Percentiles rank a stretch among this genome's conserved stretches.
phyloP scores from a whole-genome alignment of 805 yeast genomes.

The Zygotorulaspora florentina region DNA sequence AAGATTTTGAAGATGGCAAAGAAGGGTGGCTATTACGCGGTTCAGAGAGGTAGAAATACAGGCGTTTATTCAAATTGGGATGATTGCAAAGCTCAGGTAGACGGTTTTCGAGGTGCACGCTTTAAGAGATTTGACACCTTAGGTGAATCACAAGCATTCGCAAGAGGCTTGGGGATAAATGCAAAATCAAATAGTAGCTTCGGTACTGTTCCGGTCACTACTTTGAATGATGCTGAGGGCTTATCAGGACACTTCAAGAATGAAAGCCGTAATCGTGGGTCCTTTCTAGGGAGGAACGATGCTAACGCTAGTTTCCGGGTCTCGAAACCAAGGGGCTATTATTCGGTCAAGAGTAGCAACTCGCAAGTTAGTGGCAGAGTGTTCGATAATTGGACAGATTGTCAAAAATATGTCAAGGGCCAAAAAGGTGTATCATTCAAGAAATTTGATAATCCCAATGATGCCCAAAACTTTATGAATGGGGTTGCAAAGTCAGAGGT shows the following conservation, averaged over 20 bases:
- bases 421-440: constrained; percentile 41
- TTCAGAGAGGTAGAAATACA: constrained; percentile 44
- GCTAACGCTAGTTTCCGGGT: neutral
- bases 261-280: too few species aligned
- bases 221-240: constrained; percentile 3
- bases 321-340: constrained; percentile 16
- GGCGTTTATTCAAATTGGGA: constrained; percentile 65
- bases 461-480: constrained; percentile 34
- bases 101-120: constrained; percentile 52
- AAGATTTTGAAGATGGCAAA: constrained; percentile 14
- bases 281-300: neutral
- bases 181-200: neutral
- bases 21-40: constrained; percentile 46
- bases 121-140: constrained; percentile 51
- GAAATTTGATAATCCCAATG: constrained; percentile 36
- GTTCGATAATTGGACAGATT: constrained; percentile 34
- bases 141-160: constrained; percentile 48
- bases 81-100: constrained; percentile 48
- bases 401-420: constrained; percentile 30
- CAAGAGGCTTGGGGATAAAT: neutral
- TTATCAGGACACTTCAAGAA: neutral
- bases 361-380: constrained; percentile 27
- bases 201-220: neutral
- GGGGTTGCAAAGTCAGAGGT: constrained; percentile 14
- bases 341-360: constrained; percentile 35